A percentile compares a stretch with the other conserved stretches of the same genome.
Conservation (phyloP, 1,284 basidiomycete genomes). For the Apiotrichum brassicae region DNA sequence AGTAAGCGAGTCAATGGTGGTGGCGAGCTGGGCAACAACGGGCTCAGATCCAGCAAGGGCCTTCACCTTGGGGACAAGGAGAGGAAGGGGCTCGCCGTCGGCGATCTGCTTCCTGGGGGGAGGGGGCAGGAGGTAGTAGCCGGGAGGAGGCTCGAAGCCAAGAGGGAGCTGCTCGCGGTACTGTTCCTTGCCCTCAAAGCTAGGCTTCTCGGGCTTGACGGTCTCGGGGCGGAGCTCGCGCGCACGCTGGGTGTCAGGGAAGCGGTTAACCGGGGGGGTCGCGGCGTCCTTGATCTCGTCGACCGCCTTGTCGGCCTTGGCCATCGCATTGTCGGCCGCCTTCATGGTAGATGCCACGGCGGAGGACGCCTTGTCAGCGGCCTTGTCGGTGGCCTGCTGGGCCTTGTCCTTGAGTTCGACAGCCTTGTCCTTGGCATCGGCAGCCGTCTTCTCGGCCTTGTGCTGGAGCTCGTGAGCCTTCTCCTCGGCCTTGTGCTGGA, state of each 20-base stretch:
- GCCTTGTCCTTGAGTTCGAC: conserved; percentile 17
- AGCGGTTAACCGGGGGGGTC: conserved; percentile 12
- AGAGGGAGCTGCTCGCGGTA: conserved; percentile 73
- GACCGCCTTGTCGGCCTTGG: conserved; percentile 12
- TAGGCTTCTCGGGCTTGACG: conserved; percentile 38
- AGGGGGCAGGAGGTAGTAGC: conserved; percentile 54
- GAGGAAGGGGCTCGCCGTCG: conserved; percentile 54
- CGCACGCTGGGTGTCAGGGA: conserved; percentile 25
- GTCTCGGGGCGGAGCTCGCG: conserved; percentile 43
- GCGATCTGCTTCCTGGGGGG: conserved; percentile 20
- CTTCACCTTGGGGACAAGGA: conserved; percentile 73
- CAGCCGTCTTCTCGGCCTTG: conserved; percentile 22
- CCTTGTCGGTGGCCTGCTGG: conserved; percentile 1
- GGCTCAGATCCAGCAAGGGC: conserved; percentile 73
- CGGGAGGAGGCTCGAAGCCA: conserved; percentile 85
- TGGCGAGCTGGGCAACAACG: conserved; percentile 82
- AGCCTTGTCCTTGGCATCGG: conserved; percentile 5
- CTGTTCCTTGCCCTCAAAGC: conserved; percentile 50
- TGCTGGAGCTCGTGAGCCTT: conserved; percentile 18
- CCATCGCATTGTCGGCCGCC: not conserved
- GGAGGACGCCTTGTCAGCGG: conserved; percentile 22
- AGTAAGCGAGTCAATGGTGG: conserved; percentile 87
- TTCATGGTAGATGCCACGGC: conserved; percentile 3
- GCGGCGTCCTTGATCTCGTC: conserved; percentile 16
- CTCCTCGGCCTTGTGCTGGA: conserved; percentile 30